phyloP scores from a whole-genome alignment of 345 rosid genomes.

The Linum trigynum region DNA sequence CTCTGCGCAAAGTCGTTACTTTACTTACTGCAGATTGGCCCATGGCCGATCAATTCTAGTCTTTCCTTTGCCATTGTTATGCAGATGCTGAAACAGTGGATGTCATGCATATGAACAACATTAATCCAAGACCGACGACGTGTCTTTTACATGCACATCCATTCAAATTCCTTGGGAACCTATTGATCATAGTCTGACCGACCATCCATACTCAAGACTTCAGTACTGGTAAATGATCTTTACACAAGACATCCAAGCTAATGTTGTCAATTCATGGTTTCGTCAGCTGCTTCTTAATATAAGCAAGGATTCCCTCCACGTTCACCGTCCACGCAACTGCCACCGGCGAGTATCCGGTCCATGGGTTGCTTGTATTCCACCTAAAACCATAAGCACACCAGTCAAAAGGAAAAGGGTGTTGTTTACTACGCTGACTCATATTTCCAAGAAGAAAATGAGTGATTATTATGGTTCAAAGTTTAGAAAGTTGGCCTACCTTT shows the following conservation, averaged over 20 bases:
- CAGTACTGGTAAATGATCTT: too few species aligned
- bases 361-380: conserved; percentile 76
- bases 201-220: too few species aligned
- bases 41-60: too few species aligned
- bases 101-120: too few species aligned
- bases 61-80: too few species aligned
- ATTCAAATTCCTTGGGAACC: too few species aligned
- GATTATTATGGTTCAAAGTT: not conserved
- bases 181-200: too few species aligned
- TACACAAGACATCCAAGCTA: not conserved
- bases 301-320: conserved; percentile 44
- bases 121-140: too few species aligned
- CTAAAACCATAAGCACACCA: conserved; percentile 22
- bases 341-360: conserved; percentile 71
- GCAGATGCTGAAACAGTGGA: too few species aligned
- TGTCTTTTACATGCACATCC: too few species aligned
- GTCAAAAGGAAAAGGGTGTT: not conserved
- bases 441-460: not conserved
- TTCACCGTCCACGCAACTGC: conserved; percentile 78
- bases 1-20: too few species aligned
- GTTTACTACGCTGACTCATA: not conserved
- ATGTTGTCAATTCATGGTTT: conserved; percentile 32
- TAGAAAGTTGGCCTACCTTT: conserved; percentile 28
- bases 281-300: conserved; percentile 47
- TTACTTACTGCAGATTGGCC: too few species aligned